phyloP scores from a whole-genome alignment of 495 filamentous ascomycete genomes.

The Penicillium paxilli region DNA sequence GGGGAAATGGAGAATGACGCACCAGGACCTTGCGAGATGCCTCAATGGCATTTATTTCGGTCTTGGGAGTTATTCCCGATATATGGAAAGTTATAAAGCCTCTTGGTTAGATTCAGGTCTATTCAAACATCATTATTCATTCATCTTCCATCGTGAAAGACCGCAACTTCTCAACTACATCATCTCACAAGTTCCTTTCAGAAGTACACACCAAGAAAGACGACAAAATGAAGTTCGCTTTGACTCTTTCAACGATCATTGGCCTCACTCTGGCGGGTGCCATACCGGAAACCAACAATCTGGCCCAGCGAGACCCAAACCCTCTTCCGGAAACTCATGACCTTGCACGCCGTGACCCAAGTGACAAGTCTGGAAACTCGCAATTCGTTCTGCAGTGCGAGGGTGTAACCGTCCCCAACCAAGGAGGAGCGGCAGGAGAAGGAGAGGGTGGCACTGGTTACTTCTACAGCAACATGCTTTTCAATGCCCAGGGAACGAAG shows the following conservation, averaged over 20 bases:
- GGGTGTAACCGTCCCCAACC: conserved; percentile 5
- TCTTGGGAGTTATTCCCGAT: not conserved
- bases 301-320: not conserved
- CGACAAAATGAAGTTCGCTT: conserved; percentile 3
- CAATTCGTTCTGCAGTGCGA: conserved; percentile 6
- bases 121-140: not conserved
- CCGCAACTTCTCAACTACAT: not conserved
- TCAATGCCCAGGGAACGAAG: not conserved
- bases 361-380: conserved; percentile 5
- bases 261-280: not conserved
- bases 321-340: not conserved
- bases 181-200: not conserved
- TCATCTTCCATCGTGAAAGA: not conserved
- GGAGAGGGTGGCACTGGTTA: conserved; percentile 4
- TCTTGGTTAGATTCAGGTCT: not conserved
- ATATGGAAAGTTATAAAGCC: not conserved
- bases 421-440: not conserved
- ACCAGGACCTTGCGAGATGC: not conserved
- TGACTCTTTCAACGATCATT: not conserved
- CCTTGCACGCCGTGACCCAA: not conserved
- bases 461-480: not conserved
- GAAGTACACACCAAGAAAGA: too few relatives aligned
- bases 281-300: not conserved
- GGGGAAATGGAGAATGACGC: not conserved
- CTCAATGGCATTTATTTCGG: not conserved